Base-by-base conservation (phyloP, 2,329 filamentous ascomycete genomes). In the Emergomyces orientalis region DNA sequence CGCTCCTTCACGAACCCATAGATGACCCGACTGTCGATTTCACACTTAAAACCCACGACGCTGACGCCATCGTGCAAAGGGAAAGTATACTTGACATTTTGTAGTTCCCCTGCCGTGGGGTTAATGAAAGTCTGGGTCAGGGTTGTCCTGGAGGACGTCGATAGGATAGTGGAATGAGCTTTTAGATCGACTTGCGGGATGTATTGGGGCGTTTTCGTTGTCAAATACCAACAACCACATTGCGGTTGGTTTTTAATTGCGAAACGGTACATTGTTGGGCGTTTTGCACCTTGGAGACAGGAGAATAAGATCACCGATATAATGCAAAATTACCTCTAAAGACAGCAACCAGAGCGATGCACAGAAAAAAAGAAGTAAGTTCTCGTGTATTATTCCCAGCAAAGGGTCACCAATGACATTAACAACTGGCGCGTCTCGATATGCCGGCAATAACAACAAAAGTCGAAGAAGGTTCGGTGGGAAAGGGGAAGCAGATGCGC, bases 21-120 rank as follows among this genome's bases (percentile, higher is more conserved):
- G 19, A 83, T 77, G 14, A 71, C 68, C 25, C 84, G 82, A 39
- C 80, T 75, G 41, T 82, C 86, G 56, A 91, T 79, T 17, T 78
- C 82, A 73, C 87, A 90, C 4, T 78, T 82, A 66, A 91, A 91
- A 3, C 78, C 80, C 8, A 87, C 86, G 0, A 91, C 84, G 7
- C 84, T 87, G 19, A 89, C 85, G 11, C 88, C 88, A 69, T 90
- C 86, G 66, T 87, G 89, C 0, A 91, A 78, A 0, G 88, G 88
- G 65, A 91, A 91, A 0, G 81, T 81, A 71, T 91, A 91, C 17
- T 79, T 78, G 19, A 85, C 80, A 69, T 89, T 77, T 9, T 77
- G 69, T 64, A 86, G 81, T 11, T 76, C 71, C 1, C 72, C 68
- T 1, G 68, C 59, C 1, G 79, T 78, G 0, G 84, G 80, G 65